A percentile compares a stretch with the other conserved stretches of the same genome.
Conservation (phyloP, 371 early-diverging fungal genomes). For the Basidiobolus meristosporus region DNA sequence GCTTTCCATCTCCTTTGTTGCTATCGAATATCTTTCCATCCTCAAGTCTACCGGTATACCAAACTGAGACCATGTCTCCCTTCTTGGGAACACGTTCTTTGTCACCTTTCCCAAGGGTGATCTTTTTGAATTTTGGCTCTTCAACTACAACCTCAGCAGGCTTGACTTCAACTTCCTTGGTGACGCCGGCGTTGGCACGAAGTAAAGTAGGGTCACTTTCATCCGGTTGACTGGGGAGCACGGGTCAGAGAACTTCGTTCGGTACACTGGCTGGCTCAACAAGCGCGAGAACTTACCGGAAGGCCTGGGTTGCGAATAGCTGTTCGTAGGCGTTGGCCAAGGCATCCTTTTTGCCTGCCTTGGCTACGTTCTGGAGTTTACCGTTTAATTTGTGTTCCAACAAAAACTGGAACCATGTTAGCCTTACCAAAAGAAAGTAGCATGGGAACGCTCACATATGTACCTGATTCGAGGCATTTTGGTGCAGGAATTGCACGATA, state of each 20-base stretch:
- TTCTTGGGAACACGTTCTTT: conserved; percentile 21
- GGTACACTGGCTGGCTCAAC: too few relatives aligned
- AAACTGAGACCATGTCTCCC: conserved; percentile 19
- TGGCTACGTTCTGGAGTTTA: conserved; percentile 21
- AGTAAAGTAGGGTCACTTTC: neutral
- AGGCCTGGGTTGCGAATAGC: conserved; percentile 25
- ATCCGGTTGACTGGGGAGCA: conserved; percentile 6
- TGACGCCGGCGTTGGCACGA: neutral
- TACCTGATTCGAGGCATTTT: conserved; percentile 12
- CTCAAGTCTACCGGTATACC: conserved; percentile 32
- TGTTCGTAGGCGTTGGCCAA: conserved; percentile 26
- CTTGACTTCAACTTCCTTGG: conserved; percentile 11
- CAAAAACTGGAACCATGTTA: conserved; percentile 11
- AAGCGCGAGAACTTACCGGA: conserved; percentile 12
- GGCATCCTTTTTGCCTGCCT: conserved; percentile 26
- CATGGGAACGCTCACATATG: neutral
- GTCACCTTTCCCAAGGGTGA: conserved; percentile 29
- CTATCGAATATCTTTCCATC: conserved; percentile 43
- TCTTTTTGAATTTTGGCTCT: conserved; percentile 28
- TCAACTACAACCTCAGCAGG: too few relatives aligned
- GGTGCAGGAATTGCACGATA: conserved; percentile 29
- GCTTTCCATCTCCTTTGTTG: conserved; percentile 16
- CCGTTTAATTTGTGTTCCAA: conserved; percentile 23
- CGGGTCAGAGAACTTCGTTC: too few relatives aligned
- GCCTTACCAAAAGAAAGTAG: too few relatives aligned